Base-by-base conservation (phyloP, 352 stramenopile species). In the Salisapilia sapeloensis region DNA sequence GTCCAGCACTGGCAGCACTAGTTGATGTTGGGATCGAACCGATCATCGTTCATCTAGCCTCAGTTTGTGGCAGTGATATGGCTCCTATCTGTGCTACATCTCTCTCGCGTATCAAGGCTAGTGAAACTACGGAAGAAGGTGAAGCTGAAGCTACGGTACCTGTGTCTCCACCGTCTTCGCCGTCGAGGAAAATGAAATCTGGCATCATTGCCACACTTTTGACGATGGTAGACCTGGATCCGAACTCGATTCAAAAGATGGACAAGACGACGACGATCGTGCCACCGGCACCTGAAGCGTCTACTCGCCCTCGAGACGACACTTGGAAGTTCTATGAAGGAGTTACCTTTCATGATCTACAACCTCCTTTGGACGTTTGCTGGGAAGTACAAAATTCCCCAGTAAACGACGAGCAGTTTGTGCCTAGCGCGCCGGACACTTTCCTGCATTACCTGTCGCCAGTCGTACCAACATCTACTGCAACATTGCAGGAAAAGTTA, bases 181-280 rank as follows among this genome's bases (percentile, higher is more conserved):
- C 24, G 31, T 57, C 16, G 45, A 53, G 4, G 58, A 80, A 74
- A 22, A 78, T 85, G 60, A 62, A 83, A 18, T 58, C 65, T 18
- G 72, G 72, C 9, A 59, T 84, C 6, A 49, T 87, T 17, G 50
- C 50, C 5, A 71, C 69, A n/a, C 41, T 87, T 18, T 29, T 87
- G 21, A 55, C 72, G 2, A 83, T 87, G 72, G 72, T 83, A 35
- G 72, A 87, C 22, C 48, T 84, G 10, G 69, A 84, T 31, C 60
- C 55, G 14, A 34, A 54, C 6, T 64, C 44, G 14, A 77, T 87
- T 15, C 65, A 81, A 42, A 62, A 64, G 6, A 58, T 81, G 9
- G 72, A 87, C 24, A 62, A 63, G 29, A 51, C 77, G 40, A 69
- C 69, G 0, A 48, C 52, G 19, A 42, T 64, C 3, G 48, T 83